These are phyloP conservation scores for Coemansia asiatica DNA, from an alignment of 192 early-diverging fungal species.

Conservation along the genomic window DNA sequence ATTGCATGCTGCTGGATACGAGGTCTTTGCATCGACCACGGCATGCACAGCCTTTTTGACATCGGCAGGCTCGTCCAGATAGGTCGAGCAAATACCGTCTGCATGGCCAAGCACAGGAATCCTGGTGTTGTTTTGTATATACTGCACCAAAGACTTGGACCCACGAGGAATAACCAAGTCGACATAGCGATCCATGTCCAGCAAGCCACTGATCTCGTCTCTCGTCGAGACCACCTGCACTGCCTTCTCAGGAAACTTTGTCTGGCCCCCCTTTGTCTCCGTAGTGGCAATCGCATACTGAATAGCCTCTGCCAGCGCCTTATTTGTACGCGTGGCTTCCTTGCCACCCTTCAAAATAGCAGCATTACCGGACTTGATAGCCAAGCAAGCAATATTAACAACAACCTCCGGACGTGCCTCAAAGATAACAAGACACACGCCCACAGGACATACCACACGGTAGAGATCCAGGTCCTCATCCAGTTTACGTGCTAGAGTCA, in stretches of 20 bases:
- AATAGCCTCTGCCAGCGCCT: constrained; percentile 72
- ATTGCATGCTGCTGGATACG: constrained; percentile 97
- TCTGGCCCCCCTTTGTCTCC: constrained; percentile 24
- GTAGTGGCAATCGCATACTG: constrained; percentile 71
- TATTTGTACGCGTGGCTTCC: constrained; percentile 81
- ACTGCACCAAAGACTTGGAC: constrained; percentile 84
- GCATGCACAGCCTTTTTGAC: constrained; percentile 72
- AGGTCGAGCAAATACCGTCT: constrained; percentile 94
- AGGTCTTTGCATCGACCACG: constrained; percentile 91
- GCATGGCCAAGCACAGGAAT: constrained; percentile 99
- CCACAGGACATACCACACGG: constrained; percentile 89
- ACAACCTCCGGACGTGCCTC: constrained; percentile 99
- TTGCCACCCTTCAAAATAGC: constrained; percentile 98
- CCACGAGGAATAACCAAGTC: constrained; percentile 97
- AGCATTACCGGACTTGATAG: constrained; percentile 96
- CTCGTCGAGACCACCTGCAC: constrained; percentile 89
- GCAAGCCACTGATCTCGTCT: constrained; percentile 81
- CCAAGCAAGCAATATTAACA: constrained; percentile 92
- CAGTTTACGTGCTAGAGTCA: constrained; percentile 73
- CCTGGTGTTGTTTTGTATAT: constrained; percentile 91
- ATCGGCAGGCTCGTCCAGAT: constrained; percentile 81
- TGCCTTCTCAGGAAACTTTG: constrained; percentile 63
- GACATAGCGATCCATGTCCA: constrained; percentile 88
- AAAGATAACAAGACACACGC: constrained; percentile 95
- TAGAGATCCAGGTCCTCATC: constrained; percentile 87